Evolutionary conservation across 2,329 filamentous ascomycete genomes (phyloP), one percentile per base, ranked within the genome.

Genomic region (Chaetomium globosum): DNA sequence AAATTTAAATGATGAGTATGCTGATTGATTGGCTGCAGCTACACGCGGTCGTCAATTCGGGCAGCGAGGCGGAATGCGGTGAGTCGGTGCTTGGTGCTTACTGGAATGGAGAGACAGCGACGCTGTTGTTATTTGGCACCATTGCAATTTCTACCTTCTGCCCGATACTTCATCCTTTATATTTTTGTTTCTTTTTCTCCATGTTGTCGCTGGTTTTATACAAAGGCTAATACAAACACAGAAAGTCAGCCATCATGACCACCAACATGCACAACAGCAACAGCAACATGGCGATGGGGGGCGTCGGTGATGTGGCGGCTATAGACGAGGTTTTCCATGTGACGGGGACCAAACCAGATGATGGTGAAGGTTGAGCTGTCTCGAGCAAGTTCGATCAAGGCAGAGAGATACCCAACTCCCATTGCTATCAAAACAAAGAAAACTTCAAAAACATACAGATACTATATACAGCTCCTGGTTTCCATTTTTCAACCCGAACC

Each of bases 1-100:
- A n/a, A n/a, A n/a, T n/a, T n/a, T n/a, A n/a, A 43, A 16, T 49
- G 21, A 12, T 0, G 8, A 39, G 4, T 8, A 21, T 23, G 39
- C 49, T 52, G 8, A 53, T 49, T 51, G 9, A n/a, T 28, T 12
- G 30, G n/a, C 8, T 43, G 8, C 23, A 70, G 68, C n/a, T 72
- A 72, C 26, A 70, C 70, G 4, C 60, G 69, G 48, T 65, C 66
- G 6, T 71, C 70, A 0, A 71, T 70, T 13, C 69, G 70, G 19
- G 54, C 67, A 12, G 70, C 70, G 1, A 72, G 61, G 39, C 26
- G 60, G 13, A 71, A 70, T 63, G 70, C 70, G 19, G 70, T 72
- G 49, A 54, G 68, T 62, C 13, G 6, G 30, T 16, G 21, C 26
- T 39, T n/a, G 6, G 16, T 61, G 54, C 26, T 59, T 7, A 3